Evolutionary conservation across 1,284 basidiomycete genomes (phyloP).

Genomic region (Ganoderma sp.): DNA sequence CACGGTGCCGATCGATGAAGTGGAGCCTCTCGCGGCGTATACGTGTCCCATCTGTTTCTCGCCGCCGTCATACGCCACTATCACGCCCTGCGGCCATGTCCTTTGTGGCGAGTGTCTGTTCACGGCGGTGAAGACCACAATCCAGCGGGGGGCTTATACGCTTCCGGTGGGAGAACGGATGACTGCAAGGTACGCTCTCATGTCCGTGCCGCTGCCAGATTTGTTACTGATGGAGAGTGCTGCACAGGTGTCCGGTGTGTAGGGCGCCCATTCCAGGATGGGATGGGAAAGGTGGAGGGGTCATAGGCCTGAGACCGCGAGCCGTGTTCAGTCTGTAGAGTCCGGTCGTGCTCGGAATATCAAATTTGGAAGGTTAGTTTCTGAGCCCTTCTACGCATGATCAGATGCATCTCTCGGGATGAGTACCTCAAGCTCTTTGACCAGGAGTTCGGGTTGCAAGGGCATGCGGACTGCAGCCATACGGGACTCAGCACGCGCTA

Average conservation of each 20-base stretch:
- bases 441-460: background rate
- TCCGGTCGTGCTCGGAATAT: conserved; percentile 13
- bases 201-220: conserved; percentile 3
- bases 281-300: conserved; percentile 49
- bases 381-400: background rate
- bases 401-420: background rate
- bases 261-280: conserved; percentile 47
- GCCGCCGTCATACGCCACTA: conserved; percentile 72
- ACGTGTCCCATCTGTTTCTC: conserved; percentile 81
- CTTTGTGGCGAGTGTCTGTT: conserved; percentile 80
- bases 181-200: conserved; percentile 35
- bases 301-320: conserved; percentile 46
- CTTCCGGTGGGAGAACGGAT: conserved; percentile 40
- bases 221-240: background rate
- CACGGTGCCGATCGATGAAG: conserved; percentile 23
- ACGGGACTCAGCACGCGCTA: background rate
- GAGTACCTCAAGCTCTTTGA: background rate
- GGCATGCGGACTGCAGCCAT: background rate
- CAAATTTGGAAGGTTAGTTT: conserved; percentile 16
- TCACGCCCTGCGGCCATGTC: conserved; percentile 81
- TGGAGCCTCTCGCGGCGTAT: conserved; percentile 65
- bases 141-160: conserved; percentile 54
- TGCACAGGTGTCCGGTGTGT: conserved; percentile 48
- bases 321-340: conserved; percentile 37
- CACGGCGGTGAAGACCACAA: conserved; percentile 68